phyloP scores from a whole-genome alignment of 305 asterid genomes.

The Euphrasia arctica region DNA sequence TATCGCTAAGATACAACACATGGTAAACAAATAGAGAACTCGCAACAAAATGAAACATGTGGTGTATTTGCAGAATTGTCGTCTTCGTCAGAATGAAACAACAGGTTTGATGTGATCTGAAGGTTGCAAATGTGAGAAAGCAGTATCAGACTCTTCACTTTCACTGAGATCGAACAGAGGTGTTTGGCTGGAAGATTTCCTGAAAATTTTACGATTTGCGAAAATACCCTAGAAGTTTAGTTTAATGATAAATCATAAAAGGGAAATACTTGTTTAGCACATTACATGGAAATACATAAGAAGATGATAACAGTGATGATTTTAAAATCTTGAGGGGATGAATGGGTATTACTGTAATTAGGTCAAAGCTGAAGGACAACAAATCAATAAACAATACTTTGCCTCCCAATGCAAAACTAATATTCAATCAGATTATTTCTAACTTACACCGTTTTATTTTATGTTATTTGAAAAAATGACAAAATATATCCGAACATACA shows the following conservation, averaged over 20 bases:
- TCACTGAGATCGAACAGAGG: conserved; percentile 45
- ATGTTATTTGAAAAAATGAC: too few relatives aligned
- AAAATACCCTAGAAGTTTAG: not conserved
- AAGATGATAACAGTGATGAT: too few relatives aligned
- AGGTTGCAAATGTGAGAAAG: conserved; percentile 56
- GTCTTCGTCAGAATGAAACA: conserved; percentile 41
- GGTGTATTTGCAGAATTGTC: not conserved
- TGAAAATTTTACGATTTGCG: conserved; percentile 25
- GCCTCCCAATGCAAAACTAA: too few relatives aligned
- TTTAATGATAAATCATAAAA: not conserved
- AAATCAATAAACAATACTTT: too few relatives aligned
- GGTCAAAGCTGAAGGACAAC: not conserved
- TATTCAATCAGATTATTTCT: too few relatives aligned
- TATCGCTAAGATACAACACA: conserved; percentile 19
- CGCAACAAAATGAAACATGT: conserved; percentile 13
- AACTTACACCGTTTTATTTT: too few relatives aligned
- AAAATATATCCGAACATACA: too few relatives aligned
- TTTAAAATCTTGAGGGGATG: not conserved
- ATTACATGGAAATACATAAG: not conserved
- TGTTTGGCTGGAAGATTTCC: conserved; percentile 47
- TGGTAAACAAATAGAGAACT: conserved; percentile 17
- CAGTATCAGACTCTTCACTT: conserved; percentile 73
- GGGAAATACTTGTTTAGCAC: not conserved
- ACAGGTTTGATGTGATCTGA: conserved; percentile 44
- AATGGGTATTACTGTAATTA: not conserved